Base-by-base conservation (phyloP, 1,284 basidiomycete genomes). In the Leccinum huronense region DNA sequence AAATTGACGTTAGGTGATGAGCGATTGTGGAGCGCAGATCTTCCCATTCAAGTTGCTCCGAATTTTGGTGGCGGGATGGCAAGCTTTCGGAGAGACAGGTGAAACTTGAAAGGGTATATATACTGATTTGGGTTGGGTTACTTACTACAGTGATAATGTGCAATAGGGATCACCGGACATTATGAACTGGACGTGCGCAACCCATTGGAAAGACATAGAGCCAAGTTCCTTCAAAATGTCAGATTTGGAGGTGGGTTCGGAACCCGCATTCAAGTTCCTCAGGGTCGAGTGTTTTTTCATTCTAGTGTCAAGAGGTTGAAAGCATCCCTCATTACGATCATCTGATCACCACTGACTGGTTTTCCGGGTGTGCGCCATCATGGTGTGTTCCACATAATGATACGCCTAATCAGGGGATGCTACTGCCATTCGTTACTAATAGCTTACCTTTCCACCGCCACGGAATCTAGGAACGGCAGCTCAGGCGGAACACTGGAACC, bases 21-120 rank as follows among this genome's bases (percentile, higher is more conserved):
- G 34, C 31, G 16, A 36, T 19, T 42, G 40, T 45, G 40, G 57
- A 9, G 59, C 31, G 62, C 3, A 42, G 36, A 67, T 69, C 65
- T 48, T 34, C 48, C 36, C 5, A n/a, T 60, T 9, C 36, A 53
- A 42, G 40, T 58, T 40, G 6, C 10, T 61, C 33, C 5, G 30
- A 34, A n/a, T 14, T 48, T 45, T 48, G n/a, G 45, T 42, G 31
- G 4, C 7, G 42, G 1, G 60, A 60, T 61, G 16, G 3, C n/a
- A 40, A 31, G 19, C 14, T 19, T 19, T 56, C 53, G 31, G n/a
- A 36, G 42, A 58, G 30, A 56, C 1, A 16, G 3, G 5, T 9
- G 27, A 33, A 16, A 8, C 5, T 1, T 11, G 14, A 16, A 54
- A 19, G 31, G 40, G 58, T 62, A 31, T 4, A 33, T 9, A 33